Conservation (phyloP, 78 protist genomes). For the Protostelium mycophagum region DNA sequence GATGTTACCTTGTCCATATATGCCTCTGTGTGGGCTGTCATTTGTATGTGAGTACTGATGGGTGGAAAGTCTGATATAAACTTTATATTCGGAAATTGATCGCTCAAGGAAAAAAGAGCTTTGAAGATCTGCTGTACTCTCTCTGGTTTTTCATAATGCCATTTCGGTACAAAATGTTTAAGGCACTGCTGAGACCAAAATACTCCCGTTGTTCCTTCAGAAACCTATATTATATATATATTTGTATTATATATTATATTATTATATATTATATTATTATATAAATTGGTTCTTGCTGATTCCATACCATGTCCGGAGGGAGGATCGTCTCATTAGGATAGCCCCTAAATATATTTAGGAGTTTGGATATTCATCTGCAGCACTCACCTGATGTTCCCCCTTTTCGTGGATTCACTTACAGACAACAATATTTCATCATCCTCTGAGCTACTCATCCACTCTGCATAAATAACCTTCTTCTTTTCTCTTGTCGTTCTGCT, state of each 20-base stretch:
- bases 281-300: too few relatives aligned
- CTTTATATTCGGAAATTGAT: slow-evolving; percentile 7
- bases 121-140: slow-evolving; percentile 32
- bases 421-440: too few relatives aligned
- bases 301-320: too few relatives aligned
- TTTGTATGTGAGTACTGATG: background rate
- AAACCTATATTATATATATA: too few relatives aligned
- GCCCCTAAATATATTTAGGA: too few relatives aligned
- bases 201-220: background rate
- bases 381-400: too few relatives aligned
- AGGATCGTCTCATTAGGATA: too few relatives aligned
- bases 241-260: too few relatives aligned
- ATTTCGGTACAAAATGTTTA: slow-evolving; percentile 45
- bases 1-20: background rate
- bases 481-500: background rate
- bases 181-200: slow-evolving; percentile 6
- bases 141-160: slow-evolving; percentile 53
- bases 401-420: too few relatives aligned
- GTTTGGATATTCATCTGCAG: too few relatives aligned
- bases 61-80: slow-evolving; percentile 4
- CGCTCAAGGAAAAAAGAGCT: slow-evolving; percentile 19
- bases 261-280: too few relatives aligned
- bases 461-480: background rate
- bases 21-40: background rate
- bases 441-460: background rate